Percentiles rank a stretch among this genome's conserved stretches.
Evolutionary conservation across 202 grass and related monocot genomes (phyloP).

Genomic region (Carex sylvatica): DNA sequence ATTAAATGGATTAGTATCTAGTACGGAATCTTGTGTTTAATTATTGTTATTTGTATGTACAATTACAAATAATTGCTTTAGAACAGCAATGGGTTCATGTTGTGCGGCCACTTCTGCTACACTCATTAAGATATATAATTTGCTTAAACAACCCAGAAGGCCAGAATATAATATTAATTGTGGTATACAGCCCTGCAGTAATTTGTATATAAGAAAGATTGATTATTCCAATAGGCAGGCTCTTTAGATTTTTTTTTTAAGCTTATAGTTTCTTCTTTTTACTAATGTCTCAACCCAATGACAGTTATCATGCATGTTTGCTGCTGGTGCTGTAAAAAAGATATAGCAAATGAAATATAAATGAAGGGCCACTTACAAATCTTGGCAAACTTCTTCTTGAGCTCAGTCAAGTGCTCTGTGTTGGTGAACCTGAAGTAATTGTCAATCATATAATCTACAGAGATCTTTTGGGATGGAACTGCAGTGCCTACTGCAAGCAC

Average conservation of each 20-base stretch:
- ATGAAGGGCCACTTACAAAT: conserved; percentile 24
- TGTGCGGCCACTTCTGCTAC: background rate
- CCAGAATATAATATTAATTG: background rate
- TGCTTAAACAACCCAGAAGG: background rate
- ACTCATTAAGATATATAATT: background rate
- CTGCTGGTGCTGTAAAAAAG: background rate
- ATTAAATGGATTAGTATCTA: background rate
- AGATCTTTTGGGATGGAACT: conserved; percentile 8
- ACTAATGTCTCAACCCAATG: background rate
- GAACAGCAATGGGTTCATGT: background rate
- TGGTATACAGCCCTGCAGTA: background rate
- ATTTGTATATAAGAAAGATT: background rate
- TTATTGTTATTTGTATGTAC: background rate
- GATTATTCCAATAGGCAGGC: background rate
- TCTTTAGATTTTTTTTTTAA: background rate
- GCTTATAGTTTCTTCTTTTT: background rate
- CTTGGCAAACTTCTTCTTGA: conserved; percentile 35
- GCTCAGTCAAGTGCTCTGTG: conserved; percentile 27
- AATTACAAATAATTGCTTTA: background rate
- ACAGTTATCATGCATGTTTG: background rate
- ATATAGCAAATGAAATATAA: background rate
- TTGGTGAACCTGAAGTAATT: conserved; percentile 31
- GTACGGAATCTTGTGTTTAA: background rate
- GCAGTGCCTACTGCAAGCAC: conserved; percentile 34
- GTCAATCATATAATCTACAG: conserved; percentile 25